Evolutionary conservation across 306 rosid species (phyloP).

Genomic region (Malus asiatica): DNA sequence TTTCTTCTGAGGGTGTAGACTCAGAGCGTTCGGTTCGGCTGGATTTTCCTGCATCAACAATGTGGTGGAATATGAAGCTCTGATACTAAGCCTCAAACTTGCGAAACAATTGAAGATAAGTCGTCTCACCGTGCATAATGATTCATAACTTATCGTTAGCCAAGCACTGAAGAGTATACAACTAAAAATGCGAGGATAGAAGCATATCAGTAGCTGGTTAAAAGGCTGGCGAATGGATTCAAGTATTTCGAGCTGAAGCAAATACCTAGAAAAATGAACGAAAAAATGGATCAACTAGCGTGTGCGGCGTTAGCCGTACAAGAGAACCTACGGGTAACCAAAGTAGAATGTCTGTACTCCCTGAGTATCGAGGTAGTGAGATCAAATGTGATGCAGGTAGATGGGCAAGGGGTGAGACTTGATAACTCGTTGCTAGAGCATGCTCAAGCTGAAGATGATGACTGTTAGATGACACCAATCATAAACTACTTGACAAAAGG

Average conservation of each 20-base stretch:
- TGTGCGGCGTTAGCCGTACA: accelerated
- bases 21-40: accelerated
- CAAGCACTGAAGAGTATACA: background rate
- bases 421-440: too few relatives aligned
- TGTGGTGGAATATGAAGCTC: too few relatives aligned
- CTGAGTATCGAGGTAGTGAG: accelerated
- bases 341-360: accelerated
- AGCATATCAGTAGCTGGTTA: background rate
- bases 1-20: accelerated
- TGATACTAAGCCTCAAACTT: too few relatives aligned
- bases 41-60: too few relatives aligned
- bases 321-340: background rate
- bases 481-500: accelerated
- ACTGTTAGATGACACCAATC: background rate
- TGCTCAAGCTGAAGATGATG: too few relatives aligned
- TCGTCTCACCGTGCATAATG: too few relatives aligned
- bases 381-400: background rate
- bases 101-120: too few relatives aligned
- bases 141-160: too few relatives aligned
- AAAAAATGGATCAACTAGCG: accelerated
- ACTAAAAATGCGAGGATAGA: accelerated
- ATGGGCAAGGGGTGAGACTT: too few relatives aligned
- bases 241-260: background rate
- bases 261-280: background rate
- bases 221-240: accelerated